phyloP scores from a whole-genome alignment of 2,329 filamentous ascomycete genomes.

The Xylaria arbuscula region DNA sequence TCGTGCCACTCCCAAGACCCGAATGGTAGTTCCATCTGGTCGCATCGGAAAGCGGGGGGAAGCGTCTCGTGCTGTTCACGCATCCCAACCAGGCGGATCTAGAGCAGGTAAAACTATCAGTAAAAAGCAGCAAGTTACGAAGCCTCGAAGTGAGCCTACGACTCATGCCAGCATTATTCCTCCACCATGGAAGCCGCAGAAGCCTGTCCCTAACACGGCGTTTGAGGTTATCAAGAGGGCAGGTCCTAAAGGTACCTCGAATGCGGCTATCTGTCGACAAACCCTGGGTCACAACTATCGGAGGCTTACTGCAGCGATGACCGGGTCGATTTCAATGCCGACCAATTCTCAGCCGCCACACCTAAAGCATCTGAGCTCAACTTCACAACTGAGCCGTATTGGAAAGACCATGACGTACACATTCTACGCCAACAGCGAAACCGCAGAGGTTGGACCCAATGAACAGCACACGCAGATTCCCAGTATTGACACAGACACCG shows the following conservation, averaged over 20 bases:
- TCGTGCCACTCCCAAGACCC: constrained; percentile 61
- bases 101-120: constrained; percentile 32
- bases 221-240: constrained; percentile 52
- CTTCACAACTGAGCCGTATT: constrained; percentile 52
- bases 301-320: constrained; percentile 52
- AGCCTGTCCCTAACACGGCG: constrained; percentile 49
- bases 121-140: constrained; percentile 29
- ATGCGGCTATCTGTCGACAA: constrained; percentile 47
- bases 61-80: constrained; percentile 45
- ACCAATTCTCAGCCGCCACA: constrained; percentile 54
- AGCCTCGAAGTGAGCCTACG: constrained; percentile 19
- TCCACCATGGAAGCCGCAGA: constrained; percentile 50
- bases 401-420: constrained; percentile 58
- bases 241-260: constrained; percentile 49
- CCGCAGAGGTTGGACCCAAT: not conserved
- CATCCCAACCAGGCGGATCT: constrained; percentile 35
- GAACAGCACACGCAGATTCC: constrained; percentile 23
- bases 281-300: constrained; percentile 50
- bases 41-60: constrained; percentile 47
- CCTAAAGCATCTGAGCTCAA: constrained; percentile 55
- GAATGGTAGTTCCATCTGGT: constrained; percentile 47
- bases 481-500: not conserved
- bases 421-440: constrained; percentile 49
- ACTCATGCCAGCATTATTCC: constrained; percentile 36
- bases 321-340: constrained; percentile 48